These are phyloP conservation scores for Endocalyx cinctus DNA, from an alignment of 2,329 filamentous ascomycete species.

Conservation along the genomic window DNA sequence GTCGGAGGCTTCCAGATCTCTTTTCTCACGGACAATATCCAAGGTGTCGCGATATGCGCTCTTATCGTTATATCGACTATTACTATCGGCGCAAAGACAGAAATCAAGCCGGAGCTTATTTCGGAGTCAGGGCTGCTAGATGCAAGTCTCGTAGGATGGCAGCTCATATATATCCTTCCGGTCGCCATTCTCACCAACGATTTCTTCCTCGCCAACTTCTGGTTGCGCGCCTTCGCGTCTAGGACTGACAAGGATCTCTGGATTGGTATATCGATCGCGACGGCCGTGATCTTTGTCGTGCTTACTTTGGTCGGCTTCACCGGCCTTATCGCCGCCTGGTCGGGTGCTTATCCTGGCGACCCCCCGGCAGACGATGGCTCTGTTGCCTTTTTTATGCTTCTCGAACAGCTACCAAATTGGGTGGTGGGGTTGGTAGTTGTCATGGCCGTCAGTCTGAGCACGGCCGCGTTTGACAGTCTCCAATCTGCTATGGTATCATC, in stretches of 20 bases:
- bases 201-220: conserved; percentile 81
- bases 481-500: conserved; percentile 84
- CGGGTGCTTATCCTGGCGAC: conserved; percentile 63
- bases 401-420: conserved; percentile 70
- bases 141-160: conserved; percentile 71
- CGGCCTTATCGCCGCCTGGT: conserved; percentile 75
- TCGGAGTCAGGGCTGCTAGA: conserved; percentile 65
- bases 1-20: conserved; percentile 80
- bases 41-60: conserved; percentile 71
- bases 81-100: conserved; percentile 69
- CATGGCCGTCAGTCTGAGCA: conserved; percentile 73
- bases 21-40: conserved; percentile 78
- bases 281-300: conserved; percentile 60
- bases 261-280: conserved; percentile 68
- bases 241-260: conserved; percentile 74
- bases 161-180: conserved; percentile 78
- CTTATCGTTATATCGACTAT: conserved; percentile 74
- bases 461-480: conserved; percentile 73
- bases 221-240: conserved; percentile 78
- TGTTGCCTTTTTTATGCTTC: conserved; percentile 70
- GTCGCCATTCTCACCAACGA: conserved; percentile 79
- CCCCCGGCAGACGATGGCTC: conserved; percentile 56
- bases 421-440: conserved; percentile 78
- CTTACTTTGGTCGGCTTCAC: conserved; percentile 68
- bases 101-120: conserved; percentile 66